Conservation (phyloP, 371 early-diverging fungal species). For the Syncephalis fuscata region DNA sequence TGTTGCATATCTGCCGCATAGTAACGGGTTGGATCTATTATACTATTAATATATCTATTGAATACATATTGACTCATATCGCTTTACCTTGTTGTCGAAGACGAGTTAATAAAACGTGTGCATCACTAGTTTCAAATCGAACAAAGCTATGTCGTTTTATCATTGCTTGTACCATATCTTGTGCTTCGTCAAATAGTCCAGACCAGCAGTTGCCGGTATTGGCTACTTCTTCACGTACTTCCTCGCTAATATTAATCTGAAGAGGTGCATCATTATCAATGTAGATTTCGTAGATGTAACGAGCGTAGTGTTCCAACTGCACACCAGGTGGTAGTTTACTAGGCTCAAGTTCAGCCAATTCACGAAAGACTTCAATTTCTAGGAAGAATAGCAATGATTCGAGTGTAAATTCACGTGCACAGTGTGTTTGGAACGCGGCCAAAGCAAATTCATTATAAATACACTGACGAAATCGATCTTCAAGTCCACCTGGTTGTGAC, state of each 20-base stretch:
- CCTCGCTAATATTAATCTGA: constrained; percentile 30
- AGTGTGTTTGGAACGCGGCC: constrained; percentile 21
- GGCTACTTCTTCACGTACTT: constrained; percentile 22
- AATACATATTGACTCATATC: no score
- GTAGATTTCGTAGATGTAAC: constrained; percentile 32
- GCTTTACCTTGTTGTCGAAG: no score
- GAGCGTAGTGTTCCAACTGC: constrained; percentile 6
- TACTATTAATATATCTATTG: no score
- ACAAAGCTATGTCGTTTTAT: constrained; percentile 30
- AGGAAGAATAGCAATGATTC: constrained; percentile 40
- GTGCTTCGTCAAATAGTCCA: constrained; percentile 36
- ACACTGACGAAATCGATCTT: no score
- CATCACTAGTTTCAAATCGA: constrained; percentile 25
- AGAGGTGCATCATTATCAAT: constrained; percentile 25
- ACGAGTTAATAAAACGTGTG: background rate
- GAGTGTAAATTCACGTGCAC: constrained; percentile 29
- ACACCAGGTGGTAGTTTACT: background rate
- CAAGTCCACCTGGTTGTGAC: no score
- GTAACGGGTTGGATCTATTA: no score
- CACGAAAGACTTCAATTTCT: constrained; percentile 30
- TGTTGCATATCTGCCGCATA: no score
- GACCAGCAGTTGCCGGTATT: constrained; percentile 12
- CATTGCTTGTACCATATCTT: constrained; percentile 31
- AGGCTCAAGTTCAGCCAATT: constrained; percentile 3
- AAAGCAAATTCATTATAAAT: no score